Evolutionary conservation across 805 yeast species (phyloP).

Genomic region (Kuraishia piskuri): DNA sequence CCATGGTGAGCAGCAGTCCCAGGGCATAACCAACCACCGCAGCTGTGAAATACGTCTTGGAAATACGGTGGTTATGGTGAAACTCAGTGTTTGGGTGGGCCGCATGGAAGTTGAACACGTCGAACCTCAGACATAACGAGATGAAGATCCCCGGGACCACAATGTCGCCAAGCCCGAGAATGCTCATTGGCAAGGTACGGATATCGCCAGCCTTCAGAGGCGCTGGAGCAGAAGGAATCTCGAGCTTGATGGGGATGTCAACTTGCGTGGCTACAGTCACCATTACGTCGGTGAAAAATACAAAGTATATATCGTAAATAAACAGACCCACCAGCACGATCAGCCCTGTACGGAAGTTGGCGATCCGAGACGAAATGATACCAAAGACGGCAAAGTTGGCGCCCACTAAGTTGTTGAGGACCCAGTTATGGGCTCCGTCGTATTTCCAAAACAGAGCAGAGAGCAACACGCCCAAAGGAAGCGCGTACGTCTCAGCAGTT

Average conservation of each 20-base stretch:
- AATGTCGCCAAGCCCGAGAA: conserved; percentile 62
- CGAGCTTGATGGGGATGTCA: conserved; percentile 45
- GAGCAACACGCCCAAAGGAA: conserved; percentile 10
- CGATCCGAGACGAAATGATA: conserved; percentile 27
- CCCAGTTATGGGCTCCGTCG: conserved; percentile 32
- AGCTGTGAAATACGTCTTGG: conserved; percentile 36
- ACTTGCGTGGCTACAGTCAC: conserved; percentile 47
- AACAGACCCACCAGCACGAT: conserved; percentile 41
- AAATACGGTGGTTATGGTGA: conserved; percentile 28
- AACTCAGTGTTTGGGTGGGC: conserved; percentile 22
- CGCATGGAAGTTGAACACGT: conserved; percentile 32
- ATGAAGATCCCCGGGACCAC: conserved; percentile 50
- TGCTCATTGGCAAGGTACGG: conserved; percentile 17
- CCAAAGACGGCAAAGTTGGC: conserved; percentile 34
- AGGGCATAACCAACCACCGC: conserved; percentile 38
- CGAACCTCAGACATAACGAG: conserved; percentile 46
- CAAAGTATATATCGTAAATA: conserved; percentile 59
- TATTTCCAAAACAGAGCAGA: conserved; percentile 11
- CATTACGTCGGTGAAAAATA: conserved; percentile 57
- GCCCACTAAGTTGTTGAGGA: conserved; percentile 34
- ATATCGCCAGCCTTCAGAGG: conserved; percentile 5
- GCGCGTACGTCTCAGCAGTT: conserved; percentile 18
- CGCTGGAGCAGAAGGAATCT: conserved; percentile 27
- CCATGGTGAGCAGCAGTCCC: conserved; percentile 36
- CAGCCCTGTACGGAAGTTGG: conserved; percentile 36